Percentiles rank a stretch among this genome's conserved stretches.
Evolutionary conservation across 148 eudicot species (phyloP).

Genomic region (Vaccinium darrowii): DNA sequence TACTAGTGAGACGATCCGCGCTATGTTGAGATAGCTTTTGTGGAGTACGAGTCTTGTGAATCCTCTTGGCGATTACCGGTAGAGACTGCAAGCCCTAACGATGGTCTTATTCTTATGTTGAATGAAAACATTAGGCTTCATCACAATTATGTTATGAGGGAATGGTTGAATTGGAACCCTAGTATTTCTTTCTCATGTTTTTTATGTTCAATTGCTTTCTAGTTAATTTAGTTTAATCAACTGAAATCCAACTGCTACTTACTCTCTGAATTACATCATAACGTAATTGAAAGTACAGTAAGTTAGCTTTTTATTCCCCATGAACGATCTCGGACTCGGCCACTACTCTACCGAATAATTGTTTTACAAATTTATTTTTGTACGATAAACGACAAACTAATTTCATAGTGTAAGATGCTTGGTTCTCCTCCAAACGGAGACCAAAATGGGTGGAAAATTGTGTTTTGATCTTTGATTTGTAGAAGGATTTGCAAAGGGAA

Average conservation of each 20-base stretch:
- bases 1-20: neutral
- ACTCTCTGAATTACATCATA: no score
- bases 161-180: neutral
- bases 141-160: neutral
- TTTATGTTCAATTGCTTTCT: no score
- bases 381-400: no score
- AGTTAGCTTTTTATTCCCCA: no score
- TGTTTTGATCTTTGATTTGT: neutral
- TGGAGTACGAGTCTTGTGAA: neutral
- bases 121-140: neutral
- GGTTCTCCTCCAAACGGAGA: neutral
- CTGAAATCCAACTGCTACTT: no score
- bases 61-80: neutral
- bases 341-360: no score
- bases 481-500: neutral
- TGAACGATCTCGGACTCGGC: no score
- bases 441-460: neutral
- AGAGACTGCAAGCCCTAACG: neutral
- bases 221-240: no score
- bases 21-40: neutral
- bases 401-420: neutral
- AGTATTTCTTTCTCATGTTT: neutral
- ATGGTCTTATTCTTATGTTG: neutral
- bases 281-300: no score
- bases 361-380: no score